phyloP scores from a whole-genome alignment of 2,329 filamentous ascomycete genomes.

The Aspergillus arachidicola region DNA sequence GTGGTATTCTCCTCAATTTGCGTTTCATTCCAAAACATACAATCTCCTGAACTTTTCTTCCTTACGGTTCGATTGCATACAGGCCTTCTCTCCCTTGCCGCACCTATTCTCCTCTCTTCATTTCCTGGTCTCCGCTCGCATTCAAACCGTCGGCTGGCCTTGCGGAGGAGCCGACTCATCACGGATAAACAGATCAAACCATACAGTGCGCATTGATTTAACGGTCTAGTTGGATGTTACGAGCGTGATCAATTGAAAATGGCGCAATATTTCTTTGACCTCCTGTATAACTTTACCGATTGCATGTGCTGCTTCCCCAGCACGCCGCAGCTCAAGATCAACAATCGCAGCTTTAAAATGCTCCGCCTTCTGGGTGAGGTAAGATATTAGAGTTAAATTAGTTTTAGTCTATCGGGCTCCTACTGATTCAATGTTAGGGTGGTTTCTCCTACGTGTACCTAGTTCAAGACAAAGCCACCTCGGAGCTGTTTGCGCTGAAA shows the following conservation, averaged over 20 bases:
- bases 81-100: conserved; percentile 6
- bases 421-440: conserved; percentile 57
- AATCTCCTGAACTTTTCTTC: neutral
- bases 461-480: conserved; percentile 83
- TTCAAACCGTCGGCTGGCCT: conserved; percentile 5
- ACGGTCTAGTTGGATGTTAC: neutral
- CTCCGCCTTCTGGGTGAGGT: conserved; percentile 90
- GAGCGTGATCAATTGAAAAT: conserved; percentile 48
- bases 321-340: conserved; percentile 92
- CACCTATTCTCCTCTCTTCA: conserved; percentile 12
- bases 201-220: neutral
- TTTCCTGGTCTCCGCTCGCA: conserved; percentile 4
- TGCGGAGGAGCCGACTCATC: neutral
- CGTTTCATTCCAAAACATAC: neutral
- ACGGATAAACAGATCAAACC: neutral
- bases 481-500: conserved; percentile 89
- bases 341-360: conserved; percentile 93
- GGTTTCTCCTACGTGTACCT: conserved; percentile 99
- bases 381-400: conserved; percentile 28
- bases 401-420: neutral
- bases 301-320: conserved; percentile 97
- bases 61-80: conserved; percentile 3
- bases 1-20: neutral
- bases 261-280: conserved; percentile 83
- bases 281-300: conserved; percentile 88